Percentiles rank a stretch among this genome's conserved stretches.
Evolutionary conservation across 2,329 filamentous ascomycete species (phyloP).

Genomic region (Colletotrichum australisinense): DNA sequence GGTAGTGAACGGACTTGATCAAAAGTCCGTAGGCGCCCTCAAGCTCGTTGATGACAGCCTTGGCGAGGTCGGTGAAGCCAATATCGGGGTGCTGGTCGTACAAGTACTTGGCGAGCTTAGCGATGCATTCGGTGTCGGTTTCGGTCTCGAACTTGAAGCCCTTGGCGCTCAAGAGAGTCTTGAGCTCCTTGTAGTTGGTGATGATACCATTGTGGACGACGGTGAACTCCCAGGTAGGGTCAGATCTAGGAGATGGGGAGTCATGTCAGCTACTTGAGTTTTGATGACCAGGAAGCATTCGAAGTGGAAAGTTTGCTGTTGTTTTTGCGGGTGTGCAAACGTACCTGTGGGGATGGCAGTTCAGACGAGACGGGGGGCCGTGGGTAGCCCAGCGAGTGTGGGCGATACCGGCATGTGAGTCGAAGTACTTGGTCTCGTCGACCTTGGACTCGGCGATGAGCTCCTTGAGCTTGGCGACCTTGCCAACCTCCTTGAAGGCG

Average conservation of each 20-base stretch:
- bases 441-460: constrained; percentile 87
- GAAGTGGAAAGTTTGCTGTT: constrained; percentile 12
- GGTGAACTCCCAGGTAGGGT: constrained; percentile 94
- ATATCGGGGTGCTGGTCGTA: constrained; percentile 94
- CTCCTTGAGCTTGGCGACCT: constrained; percentile 95
- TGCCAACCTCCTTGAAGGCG: constrained; percentile 99
- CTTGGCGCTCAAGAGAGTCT: constrained; percentile 91
- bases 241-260: constrained; percentile 72
- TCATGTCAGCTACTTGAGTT: constrained; percentile 31
- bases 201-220: constrained; percentile 99
- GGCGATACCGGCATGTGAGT: constrained; percentile 97
- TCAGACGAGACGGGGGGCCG: constrained; percentile 89
- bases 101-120: constrained; percentile 98
- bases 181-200: constrained; percentile 99
- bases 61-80: constrained; percentile 95
- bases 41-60: constrained; percentile 98
- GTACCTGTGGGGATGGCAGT: constrained; percentile 99
- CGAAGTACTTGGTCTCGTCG: constrained; percentile 92
- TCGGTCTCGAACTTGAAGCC: constrained; percentile 99
- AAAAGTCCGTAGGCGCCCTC: constrained; percentile 97
- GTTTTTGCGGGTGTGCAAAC: constrained; percentile 42
- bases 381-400: constrained; percentile 99
- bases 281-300: not conserved
- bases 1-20: constrained; percentile 98
- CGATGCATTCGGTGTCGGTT: constrained; percentile 99